Evolutionary conservation across 306 rosid genomes (phyloP), one percentile per base, ranked within the genome.

Genomic region (Mucuna pruriens): DNA sequence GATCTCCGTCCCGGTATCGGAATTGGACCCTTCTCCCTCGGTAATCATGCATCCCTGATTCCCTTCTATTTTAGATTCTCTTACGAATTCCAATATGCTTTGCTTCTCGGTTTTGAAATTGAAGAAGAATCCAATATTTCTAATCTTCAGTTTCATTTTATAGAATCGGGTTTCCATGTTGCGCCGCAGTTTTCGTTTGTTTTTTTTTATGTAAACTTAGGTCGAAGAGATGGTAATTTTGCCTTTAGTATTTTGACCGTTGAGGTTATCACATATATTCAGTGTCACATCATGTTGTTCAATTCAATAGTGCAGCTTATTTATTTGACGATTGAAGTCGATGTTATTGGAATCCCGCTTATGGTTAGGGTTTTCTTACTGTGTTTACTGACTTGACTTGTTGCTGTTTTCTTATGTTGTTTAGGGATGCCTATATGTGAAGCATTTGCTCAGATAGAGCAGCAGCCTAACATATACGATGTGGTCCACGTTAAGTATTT

Each of bases 391-490:
- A 51, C 73, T 46, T 23, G 8, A 52, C 23, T 78, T 67, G 34
- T 20, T 45, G 40, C 29, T 23, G 15, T 20, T 57, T 71, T 16
- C 5, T 71, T 9, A 0, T 71, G 73, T 7, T 83, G 62, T 77
- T 87, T 89, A 94, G 98, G 99, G 77, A 96, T 96, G 99, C 95
- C 99, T 12, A 91, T 96, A 76, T 90, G 95, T 54, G 97, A 96
- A 88, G 99, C 98, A 55, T 96, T 96, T 91, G 95, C 92, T 46
- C 97, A 92, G 80, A 96, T 96, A 34, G 98, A 94, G 74, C 94
- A 93, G 85, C 94, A 88, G 70, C 98, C 98, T 7, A 94, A 86
- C 49, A 85, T 96, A 44, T 94, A 96, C n/a, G 99, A 96, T 54
- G 99, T 96, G 22, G 99, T 96, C 61, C 99, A 93, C 23, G 99